These are phyloP conservation scores for Adansonia grandidieri DNA, from an alignment of 441 rosid species.

Conservation along the genomic window DNA sequence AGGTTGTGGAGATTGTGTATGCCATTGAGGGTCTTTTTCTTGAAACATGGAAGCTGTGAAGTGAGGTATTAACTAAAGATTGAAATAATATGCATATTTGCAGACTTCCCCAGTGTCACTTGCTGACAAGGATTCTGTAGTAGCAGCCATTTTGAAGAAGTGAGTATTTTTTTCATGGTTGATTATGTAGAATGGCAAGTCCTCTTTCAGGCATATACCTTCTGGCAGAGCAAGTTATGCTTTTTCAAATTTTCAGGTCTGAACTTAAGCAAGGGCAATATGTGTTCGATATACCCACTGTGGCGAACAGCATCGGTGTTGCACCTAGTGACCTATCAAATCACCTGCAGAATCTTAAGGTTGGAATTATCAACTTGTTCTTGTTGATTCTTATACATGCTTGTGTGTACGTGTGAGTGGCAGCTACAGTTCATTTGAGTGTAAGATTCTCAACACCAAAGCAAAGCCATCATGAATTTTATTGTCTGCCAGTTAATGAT, in stretches of 20 bases:
- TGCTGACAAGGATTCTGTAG: conserved; percentile 64
- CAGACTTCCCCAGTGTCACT: conserved; percentile 76
- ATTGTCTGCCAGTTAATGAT: conserved; percentile 6
- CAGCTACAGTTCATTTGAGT: conserved; percentile 7
- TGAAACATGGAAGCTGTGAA: conserved; percentile 16
- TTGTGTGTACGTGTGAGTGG: conserved; percentile 1
- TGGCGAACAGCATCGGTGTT: conserved; percentile 68
- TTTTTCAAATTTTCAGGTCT: conserved; percentile 59
- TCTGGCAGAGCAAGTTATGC: conserved; percentile 29
- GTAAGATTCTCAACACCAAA: conserved; percentile 18
- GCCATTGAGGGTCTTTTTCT: conserved; percentile 16
- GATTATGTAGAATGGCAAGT: conserved; percentile 1
- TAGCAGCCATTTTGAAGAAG: conserved; percentile 79
- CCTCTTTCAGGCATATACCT: conserved; percentile 27
- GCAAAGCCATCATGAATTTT: background rate
- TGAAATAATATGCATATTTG: conserved; percentile 33
- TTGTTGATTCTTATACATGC: conserved; percentile 13
- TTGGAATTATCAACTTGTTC: conserved; percentile 33
- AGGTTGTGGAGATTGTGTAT: conserved; percentile 8
- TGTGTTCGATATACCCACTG: conserved; percentile 70
- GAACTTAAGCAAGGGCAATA: conserved; percentile 77
- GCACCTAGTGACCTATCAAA: conserved; percentile 61
- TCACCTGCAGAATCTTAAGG: conserved; percentile 77
- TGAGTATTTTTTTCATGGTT: conserved; percentile 34
- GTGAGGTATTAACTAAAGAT: conserved; percentile 18